Evolutionary conservation across 108 stramenopile species (phyloP).

Genomic region (Skeletonema grethae): DNA sequence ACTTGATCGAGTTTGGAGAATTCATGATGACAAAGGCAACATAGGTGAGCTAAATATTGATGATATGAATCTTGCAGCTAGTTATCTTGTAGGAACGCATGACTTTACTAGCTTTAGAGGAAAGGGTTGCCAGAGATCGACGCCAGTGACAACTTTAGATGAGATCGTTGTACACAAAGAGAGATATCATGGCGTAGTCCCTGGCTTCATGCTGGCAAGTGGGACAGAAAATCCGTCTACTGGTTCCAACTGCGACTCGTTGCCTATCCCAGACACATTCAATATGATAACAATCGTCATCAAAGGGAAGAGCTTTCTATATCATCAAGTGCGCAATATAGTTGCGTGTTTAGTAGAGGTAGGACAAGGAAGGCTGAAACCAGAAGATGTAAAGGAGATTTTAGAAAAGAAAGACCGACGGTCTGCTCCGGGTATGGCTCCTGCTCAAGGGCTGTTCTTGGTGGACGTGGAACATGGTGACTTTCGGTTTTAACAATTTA

Average conservation of each 20-base stretch:
- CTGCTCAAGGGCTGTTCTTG: conserved; percentile 80
- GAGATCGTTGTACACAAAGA: conserved; percentile 42
- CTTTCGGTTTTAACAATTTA: conserved; percentile 44
- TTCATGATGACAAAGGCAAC: conserved; percentile 37
- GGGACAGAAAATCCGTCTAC: background rate
- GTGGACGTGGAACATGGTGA: conserved; percentile 80
- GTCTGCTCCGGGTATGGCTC: conserved; percentile 71
- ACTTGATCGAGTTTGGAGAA: conserved; percentile 73
- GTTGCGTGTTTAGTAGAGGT: conserved; percentile 69
- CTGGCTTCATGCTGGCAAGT: conserved; percentile 26
- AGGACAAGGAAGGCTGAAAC: conserved; percentile 55
- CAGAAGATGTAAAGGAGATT: conserved; percentile 54
- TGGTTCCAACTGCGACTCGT: background rate
- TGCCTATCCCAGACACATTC: conserved; percentile 25
- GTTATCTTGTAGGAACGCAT: conserved; percentile 65
- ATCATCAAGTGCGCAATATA: conserved; percentile 85
- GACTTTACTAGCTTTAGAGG: conserved; percentile 85
- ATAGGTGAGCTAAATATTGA: conserved; percentile 48
- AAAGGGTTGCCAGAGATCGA: conserved; percentile 60
- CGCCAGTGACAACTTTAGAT: conserved; percentile 69
- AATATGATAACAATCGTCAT: conserved; percentile 66
- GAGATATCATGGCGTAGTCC: conserved; percentile 29
- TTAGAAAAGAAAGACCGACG: conserved; percentile 54
- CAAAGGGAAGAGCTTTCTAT: conserved; percentile 76
- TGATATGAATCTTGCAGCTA: conserved; percentile 71